phyloP scores from a whole-genome alignment of 2,329 filamentous ascomycete species.

The Fusarium tanahbumbuense region DNA sequence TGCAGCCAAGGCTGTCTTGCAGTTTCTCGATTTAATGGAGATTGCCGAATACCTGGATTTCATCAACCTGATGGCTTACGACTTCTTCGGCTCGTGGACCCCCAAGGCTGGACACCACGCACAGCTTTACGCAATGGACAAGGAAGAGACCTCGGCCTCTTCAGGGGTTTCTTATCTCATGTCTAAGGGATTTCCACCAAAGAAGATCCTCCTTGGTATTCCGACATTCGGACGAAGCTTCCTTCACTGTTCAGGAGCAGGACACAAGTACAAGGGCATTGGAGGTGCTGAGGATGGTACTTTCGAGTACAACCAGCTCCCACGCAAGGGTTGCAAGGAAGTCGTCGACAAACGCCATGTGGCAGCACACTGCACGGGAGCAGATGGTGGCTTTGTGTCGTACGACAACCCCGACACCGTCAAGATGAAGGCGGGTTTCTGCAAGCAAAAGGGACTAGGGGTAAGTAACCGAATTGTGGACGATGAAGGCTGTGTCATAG shows the following conservation, averaged over 20 bases:
- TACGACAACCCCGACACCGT: slow-evolving; percentile 86
- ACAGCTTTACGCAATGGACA: slow-evolving; percentile 73
- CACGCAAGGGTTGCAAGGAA: slow-evolving; percentile 71
- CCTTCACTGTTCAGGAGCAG: slow-evolving; percentile 71
- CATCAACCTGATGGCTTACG: slow-evolving; percentile 84
- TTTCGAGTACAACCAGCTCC: slow-evolving; percentile 80
- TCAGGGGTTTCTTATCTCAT: slow-evolving; percentile 74
- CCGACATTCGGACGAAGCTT: slow-evolving; percentile 83
- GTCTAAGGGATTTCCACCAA: slow-evolving; percentile 72
- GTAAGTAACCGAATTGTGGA: slow-evolving; percentile 54
- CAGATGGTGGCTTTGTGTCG: slow-evolving; percentile 80
- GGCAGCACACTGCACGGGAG: slow-evolving; percentile 78
- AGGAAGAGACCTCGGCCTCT: slow-evolving; percentile 73
- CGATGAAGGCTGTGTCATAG: slow-evolving; percentile 16
- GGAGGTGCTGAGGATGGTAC: slow-evolving; percentile 72
- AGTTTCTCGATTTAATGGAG: slow-evolving; percentile 73
- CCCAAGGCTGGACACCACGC: slow-evolving; percentile 77
- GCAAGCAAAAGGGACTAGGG: slow-evolving; percentile 75
- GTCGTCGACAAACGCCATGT: slow-evolving; percentile 73
- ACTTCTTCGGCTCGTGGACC: slow-evolving; percentile 80
- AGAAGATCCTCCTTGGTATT: slow-evolving; percentile 80
- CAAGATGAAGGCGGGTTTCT: slow-evolving; percentile 78
- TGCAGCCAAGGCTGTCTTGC: slow-evolving; percentile 72
- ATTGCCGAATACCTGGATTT: slow-evolving; percentile 76
- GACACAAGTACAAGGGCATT: slow-evolving; percentile 67